Conservation (phyloP, 2,329 filamentous ascomycete genomes). For the Intubia oerlemansii region DNA sequence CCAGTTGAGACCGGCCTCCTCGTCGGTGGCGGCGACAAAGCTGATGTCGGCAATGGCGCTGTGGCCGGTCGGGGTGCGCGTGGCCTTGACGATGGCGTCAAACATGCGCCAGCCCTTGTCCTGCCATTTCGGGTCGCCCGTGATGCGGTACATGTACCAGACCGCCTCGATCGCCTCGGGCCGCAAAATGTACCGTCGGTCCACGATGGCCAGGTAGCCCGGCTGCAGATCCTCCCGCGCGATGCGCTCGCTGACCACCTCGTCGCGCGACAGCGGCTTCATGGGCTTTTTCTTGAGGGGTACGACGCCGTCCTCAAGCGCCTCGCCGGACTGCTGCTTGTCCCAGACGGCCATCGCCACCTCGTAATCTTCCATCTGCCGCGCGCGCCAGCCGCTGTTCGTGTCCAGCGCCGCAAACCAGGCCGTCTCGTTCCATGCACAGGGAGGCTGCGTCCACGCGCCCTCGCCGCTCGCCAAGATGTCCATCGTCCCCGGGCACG, state of each 20-base stretch:
- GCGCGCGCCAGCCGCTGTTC: conserved; percentile 18
- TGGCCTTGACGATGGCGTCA: conserved; percentile 42
- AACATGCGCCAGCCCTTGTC: conserved; percentile 83
- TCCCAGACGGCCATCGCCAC: conserved; percentile 18
- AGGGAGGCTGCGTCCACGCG: conserved; percentile 5
- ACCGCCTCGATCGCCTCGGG: conserved; percentile 77
- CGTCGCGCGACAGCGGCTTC: conserved; percentile 27
- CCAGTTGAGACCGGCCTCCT: conserved; percentile 13
- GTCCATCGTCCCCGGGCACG: too few species aligned
- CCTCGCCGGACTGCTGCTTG: conserved; percentile 10
- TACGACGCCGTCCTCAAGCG: conserved; percentile 2
- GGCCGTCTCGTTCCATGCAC: too few species aligned
- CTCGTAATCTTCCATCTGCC: conserved; percentile 21
- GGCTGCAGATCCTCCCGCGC: conserved; percentile 21
- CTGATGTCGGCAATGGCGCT: conserved; percentile 48
- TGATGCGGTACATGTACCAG: conserved; percentile 82
- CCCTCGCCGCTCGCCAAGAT: too few species aligned
- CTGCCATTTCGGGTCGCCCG: conserved; percentile 51
- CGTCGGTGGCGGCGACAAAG: conserved; percentile 5
- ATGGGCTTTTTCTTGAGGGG: conserved; percentile 7
- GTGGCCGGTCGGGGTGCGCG: conserved; percentile 44
- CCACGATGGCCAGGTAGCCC: conserved; percentile 26
- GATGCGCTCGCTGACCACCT: conserved; percentile 28
- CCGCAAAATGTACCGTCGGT: conserved; percentile 38
- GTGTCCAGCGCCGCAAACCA: conserved; percentile 30